Base-by-base conservation (phyloP, 148 eudicot genomes). In the Vaccinium darrowii region DNA sequence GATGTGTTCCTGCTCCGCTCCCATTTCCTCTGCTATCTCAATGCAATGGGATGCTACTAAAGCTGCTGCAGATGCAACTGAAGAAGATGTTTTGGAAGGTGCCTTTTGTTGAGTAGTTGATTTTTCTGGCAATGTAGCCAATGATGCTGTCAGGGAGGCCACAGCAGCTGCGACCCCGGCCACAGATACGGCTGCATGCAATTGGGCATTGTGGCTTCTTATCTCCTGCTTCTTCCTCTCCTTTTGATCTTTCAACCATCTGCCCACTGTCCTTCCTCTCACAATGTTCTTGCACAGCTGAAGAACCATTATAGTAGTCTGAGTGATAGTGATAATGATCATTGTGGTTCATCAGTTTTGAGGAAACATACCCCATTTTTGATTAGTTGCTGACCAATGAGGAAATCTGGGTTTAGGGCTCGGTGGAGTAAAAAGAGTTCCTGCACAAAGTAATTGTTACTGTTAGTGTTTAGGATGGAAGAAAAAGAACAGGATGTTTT, bases 151-250 rank as follows among this genome's bases (percentile, higher is more conserved):
- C 53, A 95, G 82, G 12, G 99, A 92, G 2, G 98, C 98, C 85
- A 96, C 97, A 3, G 98, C 97, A 25, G 99, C 98, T 5, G 99
- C 99, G 51, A 96, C 98, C 62, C 98, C 99, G 19, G 98, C 98
- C 76, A 95, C 99, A 0, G 99, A 93, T 18, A 94, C 92, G 51
- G 98, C 93, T 21, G 99, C 98, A 72, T 96, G 99, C 80, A 96
- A 71, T 86, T 93, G 97, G 50, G 99, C 98, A 74, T 93, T 96
- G 88, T 96, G 97, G 85, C 96, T 93, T 88, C 99, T 86, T 4
- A 91, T 85, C 89, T 96, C 98, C 69, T 96, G 92, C 81, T 93
- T 96, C 86, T 92, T 95, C 76, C 90, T 88, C 81, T 93, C 98
- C 83, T 91, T 94, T 81, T 95, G 98, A 53, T 95, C 99, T 89